Percentiles rank a stretch among this genome's conserved stretches.
Evolutionary conservation across 2,329 filamentous ascomycete species (phyloP).

Genomic region (Curvularia hawaiiensis): DNA sequence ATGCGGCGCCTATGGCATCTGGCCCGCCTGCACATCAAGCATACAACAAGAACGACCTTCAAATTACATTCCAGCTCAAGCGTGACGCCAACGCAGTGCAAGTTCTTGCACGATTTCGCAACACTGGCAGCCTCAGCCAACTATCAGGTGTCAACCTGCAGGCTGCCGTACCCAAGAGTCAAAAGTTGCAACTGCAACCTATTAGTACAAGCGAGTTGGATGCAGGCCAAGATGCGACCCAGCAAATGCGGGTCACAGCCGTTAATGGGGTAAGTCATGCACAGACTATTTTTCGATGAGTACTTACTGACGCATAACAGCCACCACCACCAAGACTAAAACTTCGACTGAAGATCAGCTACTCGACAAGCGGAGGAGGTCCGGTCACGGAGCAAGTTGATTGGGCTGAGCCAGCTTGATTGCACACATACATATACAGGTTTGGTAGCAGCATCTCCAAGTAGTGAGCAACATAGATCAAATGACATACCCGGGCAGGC

Average conservation of each 20-base stretch:
- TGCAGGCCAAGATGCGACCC: constrained; percentile 81
- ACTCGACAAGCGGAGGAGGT: constrained; percentile 70
- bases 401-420: constrained; percentile 79
- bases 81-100: constrained; percentile 81
- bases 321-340: constrained; percentile 71
- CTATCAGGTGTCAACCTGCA: constrained; percentile 83
- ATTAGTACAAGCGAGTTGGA: constrained; percentile 82
- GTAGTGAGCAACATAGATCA: constrained; percentile 15
- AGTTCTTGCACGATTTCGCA: constrained; percentile 82
- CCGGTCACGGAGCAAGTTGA: constrained; percentile 91
- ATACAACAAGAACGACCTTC: constrained; percentile 85
- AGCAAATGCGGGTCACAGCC: constrained; percentile 85
- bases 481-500: constrained; percentile 17
- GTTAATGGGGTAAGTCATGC: constrained; percentile 80
- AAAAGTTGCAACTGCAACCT: constrained; percentile 88
- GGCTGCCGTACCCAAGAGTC: constrained; percentile 93
- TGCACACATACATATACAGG: background rate
- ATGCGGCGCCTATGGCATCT: constrained; percentile 45
- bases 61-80: constrained; percentile 81
- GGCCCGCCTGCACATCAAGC: constrained; percentile 65
- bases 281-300: background rate
- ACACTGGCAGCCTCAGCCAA: constrained; percentile 67
- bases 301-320: constrained; percentile 55
- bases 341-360: constrained; percentile 83
- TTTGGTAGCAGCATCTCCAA: constrained; percentile 9